Conservation (phyloP, 345 rosid species). For the Abelmoschus esculentus region DNA sequence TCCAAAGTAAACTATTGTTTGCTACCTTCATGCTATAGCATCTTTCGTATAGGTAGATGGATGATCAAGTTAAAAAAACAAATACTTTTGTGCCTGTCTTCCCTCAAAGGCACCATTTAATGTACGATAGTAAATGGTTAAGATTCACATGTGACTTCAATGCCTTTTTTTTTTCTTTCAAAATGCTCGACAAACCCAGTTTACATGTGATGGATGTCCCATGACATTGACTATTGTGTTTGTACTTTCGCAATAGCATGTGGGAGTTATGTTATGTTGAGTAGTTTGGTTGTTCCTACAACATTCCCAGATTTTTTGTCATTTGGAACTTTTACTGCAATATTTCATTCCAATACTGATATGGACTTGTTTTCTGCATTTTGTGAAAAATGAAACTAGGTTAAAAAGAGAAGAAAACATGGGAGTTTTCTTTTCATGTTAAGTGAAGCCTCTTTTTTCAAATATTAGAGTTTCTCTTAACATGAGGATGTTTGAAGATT, state of each 20-base stretch:
- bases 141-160: background rate
- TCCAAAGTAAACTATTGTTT: background rate
- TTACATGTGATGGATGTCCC: background rate
- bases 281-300: too few relatives aligned
- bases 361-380: background rate
- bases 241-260: background rate
- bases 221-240: background rate
- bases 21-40: background rate
- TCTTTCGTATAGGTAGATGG: slow-evolving; percentile 8
- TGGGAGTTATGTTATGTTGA: background rate
- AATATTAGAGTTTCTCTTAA: background rate
- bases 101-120: background rate
- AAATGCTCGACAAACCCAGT: background rate
- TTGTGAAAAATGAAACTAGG: background rate
- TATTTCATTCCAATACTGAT: background rate
- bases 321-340: too few relatives aligned
- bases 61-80: background rate
- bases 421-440: background rate
- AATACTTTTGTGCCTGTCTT: background rate
- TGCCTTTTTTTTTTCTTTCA: background rate
- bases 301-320: too few relatives aligned
- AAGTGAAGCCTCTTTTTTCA: background rate
- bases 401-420: background rate
- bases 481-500: background rate
- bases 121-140: too few relatives aligned